Evolutionary conservation across 768 basidiomycete genomes (phyloP).

Genomic region (Suillus ampliporus): DNA sequence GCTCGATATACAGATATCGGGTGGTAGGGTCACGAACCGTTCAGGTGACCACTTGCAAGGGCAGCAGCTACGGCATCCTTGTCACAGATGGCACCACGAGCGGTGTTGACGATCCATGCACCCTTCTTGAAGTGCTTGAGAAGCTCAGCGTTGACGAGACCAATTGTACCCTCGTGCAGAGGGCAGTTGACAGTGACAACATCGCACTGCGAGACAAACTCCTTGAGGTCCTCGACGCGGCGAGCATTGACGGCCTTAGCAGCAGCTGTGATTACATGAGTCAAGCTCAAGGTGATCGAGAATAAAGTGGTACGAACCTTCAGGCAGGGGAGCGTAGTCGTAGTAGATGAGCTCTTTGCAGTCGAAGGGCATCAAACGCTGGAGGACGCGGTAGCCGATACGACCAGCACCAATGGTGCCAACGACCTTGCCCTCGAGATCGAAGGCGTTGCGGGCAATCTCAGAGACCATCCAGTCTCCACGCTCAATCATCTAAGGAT

Average conservation of each 20-base stretch:
- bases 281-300: neutral
- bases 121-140: constrained; percentile 91
- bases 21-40: constrained; percentile 43
- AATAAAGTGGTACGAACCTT: constrained; percentile 41
- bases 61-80: constrained; percentile 81
- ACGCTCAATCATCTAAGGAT: constrained; percentile 70
- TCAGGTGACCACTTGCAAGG: constrained; percentile 74
- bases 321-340: constrained; percentile 78
- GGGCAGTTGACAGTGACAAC: constrained; percentile 89
- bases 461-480: constrained; percentile 90
- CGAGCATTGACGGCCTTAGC: constrained; percentile 70
- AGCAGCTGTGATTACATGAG: constrained; percentile 49
- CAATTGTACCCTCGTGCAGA: constrained; percentile 83
- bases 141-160: constrained; percentile 81
- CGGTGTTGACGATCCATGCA: constrained; percentile 92
- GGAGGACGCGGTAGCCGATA: constrained; percentile 88
- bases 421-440: constrained; percentile 90
- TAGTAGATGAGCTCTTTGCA: constrained; percentile 92
- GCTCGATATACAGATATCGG: neutral
- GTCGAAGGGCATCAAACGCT: constrained; percentile 82
- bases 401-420: constrained; percentile 86
- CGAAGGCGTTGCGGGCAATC: constrained; percentile 82
- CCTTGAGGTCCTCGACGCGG: constrained; percentile 79
- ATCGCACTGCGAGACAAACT: constrained; percentile 66
- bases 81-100: constrained; percentile 91